Base-by-base conservation (phyloP, 23 red algal genomes). In the Gracilaria vermiculophylla region DNA sequence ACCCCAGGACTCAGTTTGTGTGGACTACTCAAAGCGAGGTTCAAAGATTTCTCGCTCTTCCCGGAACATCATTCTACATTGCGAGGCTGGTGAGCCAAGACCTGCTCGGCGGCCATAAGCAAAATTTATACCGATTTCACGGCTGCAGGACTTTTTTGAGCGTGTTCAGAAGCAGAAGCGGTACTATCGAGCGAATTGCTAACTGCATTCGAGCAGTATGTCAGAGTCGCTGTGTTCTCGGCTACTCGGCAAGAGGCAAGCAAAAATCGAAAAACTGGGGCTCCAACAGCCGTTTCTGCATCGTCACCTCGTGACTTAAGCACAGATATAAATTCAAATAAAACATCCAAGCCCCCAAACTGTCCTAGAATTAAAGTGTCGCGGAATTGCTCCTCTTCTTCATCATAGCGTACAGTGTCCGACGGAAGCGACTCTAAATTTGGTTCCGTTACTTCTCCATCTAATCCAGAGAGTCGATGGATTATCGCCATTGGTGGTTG, bases 401-500 rank as follows among this genome's bases (percentile, higher is more conserved):
- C 86, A 67, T 88, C 60, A 39, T 89, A 49, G 17, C 55, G 48
- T 25, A 79, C 29, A 34, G 53, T 88, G 45, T 76, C 69, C 2
- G 81, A 62, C 1, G 44, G 62, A 0, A 91, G 40, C 23, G 83
- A 83, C 27, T 92, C 79, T 42, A 97, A 39, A 8, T 83, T 88
- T 29, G 88, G 81, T 77, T 97, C 94, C 25, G 89, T 97, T 60
- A 83, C 81, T 74, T 97, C 89, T 8, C 89, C 94, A 70, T 97
- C 94, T 51, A 97, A 72, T 11, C 94, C 94, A 43, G 94, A 76
- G 14, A 97, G 66, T 21, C 94, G 89, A 47, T 93, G 93, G 11
- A 97, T 69, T 25, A 73, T 73, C 40, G 47, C 67, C 67, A 73
- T 73, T 2, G 67, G 36, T 47, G 67, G 39, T 47, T 73, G 17